These are phyloP conservation scores for Fusarium solani-melongenae DNA, from an alignment of 2,329 filamentous ascomycete genomes.

Conservation along the genomic window DNA sequence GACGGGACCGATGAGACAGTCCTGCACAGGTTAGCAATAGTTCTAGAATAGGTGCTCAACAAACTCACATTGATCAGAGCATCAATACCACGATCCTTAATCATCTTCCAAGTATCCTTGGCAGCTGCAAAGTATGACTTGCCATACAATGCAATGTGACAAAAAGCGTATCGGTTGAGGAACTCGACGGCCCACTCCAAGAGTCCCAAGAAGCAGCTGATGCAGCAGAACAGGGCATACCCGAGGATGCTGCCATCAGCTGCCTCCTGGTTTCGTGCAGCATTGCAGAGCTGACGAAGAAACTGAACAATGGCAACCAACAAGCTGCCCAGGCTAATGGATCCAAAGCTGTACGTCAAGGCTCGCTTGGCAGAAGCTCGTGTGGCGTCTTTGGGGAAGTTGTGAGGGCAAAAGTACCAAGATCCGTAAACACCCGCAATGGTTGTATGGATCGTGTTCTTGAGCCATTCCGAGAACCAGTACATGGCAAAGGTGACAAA, in stretches of 20 bases:
- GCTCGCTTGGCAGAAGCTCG: slow-evolving; percentile 84
- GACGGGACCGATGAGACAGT: slow-evolving; percentile 82
- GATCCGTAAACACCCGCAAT: slow-evolving; percentile 90
- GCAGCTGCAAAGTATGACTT: slow-evolving; percentile 88
- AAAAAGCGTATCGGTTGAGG: slow-evolving; percentile 92
- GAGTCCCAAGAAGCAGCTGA: slow-evolving; percentile 80
- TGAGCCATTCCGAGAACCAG: slow-evolving; percentile 94
- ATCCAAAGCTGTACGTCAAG: slow-evolving; percentile 91
- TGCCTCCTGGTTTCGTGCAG: slow-evolving; percentile 72
- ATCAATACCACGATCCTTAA: slow-evolving; percentile 91
- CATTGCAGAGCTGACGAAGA: slow-evolving; percentile 81
- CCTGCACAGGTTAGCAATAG: slow-evolving; percentile 51
- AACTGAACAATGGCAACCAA: slow-evolving; percentile 89
- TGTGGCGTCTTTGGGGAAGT: slow-evolving; percentile 81
- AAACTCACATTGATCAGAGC: slow-evolving; percentile 77
- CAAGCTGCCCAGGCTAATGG: slow-evolving; percentile 86
- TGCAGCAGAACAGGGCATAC: slow-evolving; percentile 75
- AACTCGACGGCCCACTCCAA: slow-evolving; percentile 90
- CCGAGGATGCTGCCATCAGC: slow-evolving; percentile 77
- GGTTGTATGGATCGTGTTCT: slow-evolving; percentile 90
- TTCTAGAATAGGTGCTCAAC: accelerated
- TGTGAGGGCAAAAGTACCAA: slow-evolving; percentile 85
- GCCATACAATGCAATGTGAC: slow-evolving; percentile 92
- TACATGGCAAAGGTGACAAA: slow-evolving; percentile 93
- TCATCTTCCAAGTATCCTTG: slow-evolving; percentile 91